Evolutionary conservation across 805 yeast genomes (phyloP).

Genomic region (Clavispora carvajalis): DNA sequence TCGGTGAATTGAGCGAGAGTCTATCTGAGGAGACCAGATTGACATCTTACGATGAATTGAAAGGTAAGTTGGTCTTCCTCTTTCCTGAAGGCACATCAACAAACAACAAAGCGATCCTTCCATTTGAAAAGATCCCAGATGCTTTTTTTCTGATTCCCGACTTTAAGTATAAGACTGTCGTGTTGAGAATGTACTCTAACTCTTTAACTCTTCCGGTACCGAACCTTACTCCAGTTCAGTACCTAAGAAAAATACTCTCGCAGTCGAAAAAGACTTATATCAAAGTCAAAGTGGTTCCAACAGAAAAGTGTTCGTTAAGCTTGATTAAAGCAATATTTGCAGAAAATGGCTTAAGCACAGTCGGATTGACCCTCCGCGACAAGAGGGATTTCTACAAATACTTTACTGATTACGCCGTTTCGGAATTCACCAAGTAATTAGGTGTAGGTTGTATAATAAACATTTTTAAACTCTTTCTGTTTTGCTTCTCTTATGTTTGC

Average conservation of each 20-base stretch:
- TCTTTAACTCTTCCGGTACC: slow-evolving; percentile 36
- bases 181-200: slow-evolving; percentile 35
- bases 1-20: slow-evolving; percentile 5
- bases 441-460: not conserved
- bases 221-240: slow-evolving; percentile 13
- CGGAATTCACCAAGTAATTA: slow-evolving; percentile 1
- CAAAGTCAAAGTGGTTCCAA: slow-evolving; percentile 24
- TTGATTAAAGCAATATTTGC: slow-evolving; percentile 24
- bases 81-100: slow-evolving; percentile 83
- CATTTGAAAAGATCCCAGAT: slow-evolving; percentile 32
- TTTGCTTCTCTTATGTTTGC: slow-evolving; percentile 2
- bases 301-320: slow-evolving; percentile 13
- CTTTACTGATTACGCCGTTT: slow-evolving; percentile 7
- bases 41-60: slow-evolving; percentile 19
- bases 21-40: slow-evolving; percentile 8
- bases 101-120: slow-evolving; percentile 72
- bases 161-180: slow-evolving; percentile 29
- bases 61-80: slow-evolving; percentile 46
- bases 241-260: slow-evolving; percentile 20
- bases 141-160: slow-evolving; percentile 11
- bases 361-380: slow-evolving; percentile 25
- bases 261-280: slow-evolving; percentile 19
- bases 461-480: not conserved
- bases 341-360: slow-evolving; percentile 27
- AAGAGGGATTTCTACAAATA: slow-evolving; percentile 25